phyloP scores from a whole-genome alignment of 1,139 yeast species.

The Sugiyamaella novakii region DNA sequence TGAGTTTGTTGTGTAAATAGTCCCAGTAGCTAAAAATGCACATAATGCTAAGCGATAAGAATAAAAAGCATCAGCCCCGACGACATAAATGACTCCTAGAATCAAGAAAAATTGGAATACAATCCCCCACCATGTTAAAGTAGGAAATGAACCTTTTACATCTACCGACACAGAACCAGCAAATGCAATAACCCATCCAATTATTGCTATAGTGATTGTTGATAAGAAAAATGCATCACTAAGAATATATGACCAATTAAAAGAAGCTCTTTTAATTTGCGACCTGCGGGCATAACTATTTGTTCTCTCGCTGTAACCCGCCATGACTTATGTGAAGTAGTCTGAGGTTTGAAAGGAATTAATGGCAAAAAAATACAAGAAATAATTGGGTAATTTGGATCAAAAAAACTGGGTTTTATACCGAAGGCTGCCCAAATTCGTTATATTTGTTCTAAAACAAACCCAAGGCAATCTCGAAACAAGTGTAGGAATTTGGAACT shows the following conservation, averaged over 20 bases:
- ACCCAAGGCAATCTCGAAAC: neutral
- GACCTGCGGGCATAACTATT: constrained; percentile 22
- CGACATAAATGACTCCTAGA: constrained; percentile 56
- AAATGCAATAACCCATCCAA: constrained; percentile 78
- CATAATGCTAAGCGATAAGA: constrained; percentile 64
- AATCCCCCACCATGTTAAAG: constrained; percentile 97
- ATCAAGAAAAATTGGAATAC: constrained; percentile 73
- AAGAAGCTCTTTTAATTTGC: constrained; percentile 18
- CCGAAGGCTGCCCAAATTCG: too few species aligned
- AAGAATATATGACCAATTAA: constrained; percentile 33
- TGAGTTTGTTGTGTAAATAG: constrained; percentile 80
- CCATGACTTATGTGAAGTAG: too few species aligned
- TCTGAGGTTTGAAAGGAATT: too few species aligned
- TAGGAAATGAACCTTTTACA: constrained; percentile 55
- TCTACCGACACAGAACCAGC: constrained; percentile 70
- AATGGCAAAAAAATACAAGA: too few species aligned
- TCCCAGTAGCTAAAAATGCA: constrained; percentile 63
- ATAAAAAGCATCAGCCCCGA: constrained; percentile 69
- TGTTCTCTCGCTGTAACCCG: constrained; percentile 19
- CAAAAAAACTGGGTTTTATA: too few species aligned
- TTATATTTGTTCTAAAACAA: neutral
- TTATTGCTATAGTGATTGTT: constrained; percentile 41
- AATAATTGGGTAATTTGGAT: too few species aligned
- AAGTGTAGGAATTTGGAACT: too few species aligned
- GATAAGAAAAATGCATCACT: constrained; percentile 48